Evolutionary conservation across 2,329 filamentous ascomycete genomes (phyloP), one percentile per base, ranked within the genome.

Genomic region (Lachnellula subtilissima): DNA sequence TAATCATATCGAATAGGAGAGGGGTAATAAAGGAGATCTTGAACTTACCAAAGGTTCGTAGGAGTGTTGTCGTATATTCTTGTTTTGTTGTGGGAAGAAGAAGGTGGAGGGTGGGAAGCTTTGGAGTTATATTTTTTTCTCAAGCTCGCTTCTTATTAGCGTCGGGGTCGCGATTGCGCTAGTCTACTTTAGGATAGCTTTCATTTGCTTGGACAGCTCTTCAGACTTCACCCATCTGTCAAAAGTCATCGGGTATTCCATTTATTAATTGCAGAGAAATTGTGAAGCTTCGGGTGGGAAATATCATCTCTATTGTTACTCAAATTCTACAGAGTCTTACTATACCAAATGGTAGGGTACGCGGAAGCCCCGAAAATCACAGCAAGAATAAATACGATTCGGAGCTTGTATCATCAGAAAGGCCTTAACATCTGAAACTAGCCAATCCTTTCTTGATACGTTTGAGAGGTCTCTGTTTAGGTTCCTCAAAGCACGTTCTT

Each of bases 1-100:
- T 84, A 83, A 85, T 88, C 86, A 88, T 88, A 71, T 72, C 68
- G 72, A 66, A 39, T 42, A 48, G 40, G 42, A 36, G 40, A 23
- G 22, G 52, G 53, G 40, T 36, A 36, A 22, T 42, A 8, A 12
- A 49, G 54, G 22, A 54, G 32, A 15, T 45, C 51, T 52, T 37
- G 19, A 14, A 60, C 59, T 59, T 59, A 64, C 61, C 48, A 57
- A 8, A 36, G 19, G 11, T 48, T 32, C n/a, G 22, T 45, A 46
- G 8, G 35, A 52, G 22, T 48, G 37, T 49, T 50, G 39, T 42
- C 39, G 39, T n/a, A 42, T 42, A 12, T 42, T 19, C 8, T 42
- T 56, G 48, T 57, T 45, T 53, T 50, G 50, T 45, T 48, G 19
- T 46, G 49, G 32, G 43, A 22, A 43, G 36, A 35, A 54, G 39